phyloP scores from a whole-genome alignment of 768 basidiomycete genomes.

The Pisolithus microcarpus region DNA sequence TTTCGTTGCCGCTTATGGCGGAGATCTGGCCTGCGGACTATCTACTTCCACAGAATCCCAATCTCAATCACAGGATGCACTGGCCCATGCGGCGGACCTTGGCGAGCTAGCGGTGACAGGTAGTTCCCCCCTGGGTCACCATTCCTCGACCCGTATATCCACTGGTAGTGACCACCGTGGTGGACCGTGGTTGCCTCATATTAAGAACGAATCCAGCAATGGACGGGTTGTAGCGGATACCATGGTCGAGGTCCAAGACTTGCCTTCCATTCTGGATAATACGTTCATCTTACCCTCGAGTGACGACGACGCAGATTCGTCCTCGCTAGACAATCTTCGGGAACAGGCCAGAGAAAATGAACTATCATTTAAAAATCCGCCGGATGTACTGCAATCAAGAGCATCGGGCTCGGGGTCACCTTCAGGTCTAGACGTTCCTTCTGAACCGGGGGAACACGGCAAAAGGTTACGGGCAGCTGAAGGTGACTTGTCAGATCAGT shows the following conservation, averaged over 20 bases:
- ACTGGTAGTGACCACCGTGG: neutral
- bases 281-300: neutral
- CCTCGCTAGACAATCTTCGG: neutral
- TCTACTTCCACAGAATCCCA: slow-evolving; percentile 33
- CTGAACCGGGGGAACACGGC: neutral
- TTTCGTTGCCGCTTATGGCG: slow-evolving; percentile 41
- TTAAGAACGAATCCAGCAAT: neutral
- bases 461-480: neutral
- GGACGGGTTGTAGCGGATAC: neutral
- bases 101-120: neutral
- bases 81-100: neutral
- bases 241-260: neutral
- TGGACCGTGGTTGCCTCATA: neutral
- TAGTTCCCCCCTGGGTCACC: neutral
- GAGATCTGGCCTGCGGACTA: slow-evolving; percentile 40
- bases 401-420: neutral
- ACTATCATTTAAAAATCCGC: neutral
- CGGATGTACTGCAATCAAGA: neutral
- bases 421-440: neutral
- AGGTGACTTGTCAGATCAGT: neutral
- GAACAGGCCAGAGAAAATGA: neutral
- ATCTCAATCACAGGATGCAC: slow-evolving; percentile 23
- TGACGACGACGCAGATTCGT: neutral
- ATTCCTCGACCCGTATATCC: too few relatives aligned
- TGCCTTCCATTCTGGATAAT: neutral